Evolutionary conservation across 2,329 filamentous ascomycete species (phyloP).

Genomic region (Bipolaris oryzae): DNA sequence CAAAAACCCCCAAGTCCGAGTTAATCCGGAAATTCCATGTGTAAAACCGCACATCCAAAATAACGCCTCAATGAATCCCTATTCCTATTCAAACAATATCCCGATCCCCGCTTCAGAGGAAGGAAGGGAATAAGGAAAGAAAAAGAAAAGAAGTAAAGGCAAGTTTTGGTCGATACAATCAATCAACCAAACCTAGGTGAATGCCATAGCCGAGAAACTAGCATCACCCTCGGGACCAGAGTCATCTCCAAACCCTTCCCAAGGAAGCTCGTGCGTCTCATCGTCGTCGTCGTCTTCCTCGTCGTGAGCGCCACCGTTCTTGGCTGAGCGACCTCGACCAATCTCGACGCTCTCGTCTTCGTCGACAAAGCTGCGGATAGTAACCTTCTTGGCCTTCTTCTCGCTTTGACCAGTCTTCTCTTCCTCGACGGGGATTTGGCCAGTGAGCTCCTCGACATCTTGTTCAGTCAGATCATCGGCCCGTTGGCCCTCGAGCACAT

Average conservation of each 20-base stretch:
- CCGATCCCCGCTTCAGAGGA: no score
- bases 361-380: constrained; percentile 45
- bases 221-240: constrained; percentile 19
- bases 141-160: background rate
- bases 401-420: constrained; percentile 35
- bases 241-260: constrained; percentile 49
- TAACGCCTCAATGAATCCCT: background rate
- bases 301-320: background rate
- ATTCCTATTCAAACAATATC: background rate
- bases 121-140: background rate
- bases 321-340: constrained; percentile 3
- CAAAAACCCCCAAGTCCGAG: background rate
- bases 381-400: constrained; percentile 45
- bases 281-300: constrained; percentile 23
- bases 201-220: constrained; percentile 19
- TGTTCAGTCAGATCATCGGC: constrained; percentile 57
- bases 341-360: constrained; percentile 35
- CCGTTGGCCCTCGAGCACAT: constrained; percentile 82
- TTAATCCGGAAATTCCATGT: background rate
- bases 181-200: background rate
- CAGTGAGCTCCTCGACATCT: constrained; percentile 52
- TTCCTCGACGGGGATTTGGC: constrained; percentile 50
- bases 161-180: constrained; percentile 19
- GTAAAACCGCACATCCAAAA: background rate
- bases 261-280: constrained; percentile 47